phyloP scores from a whole-genome alignment of 345 rosid genomes.

The Tarenaya hassleriana region DNA sequence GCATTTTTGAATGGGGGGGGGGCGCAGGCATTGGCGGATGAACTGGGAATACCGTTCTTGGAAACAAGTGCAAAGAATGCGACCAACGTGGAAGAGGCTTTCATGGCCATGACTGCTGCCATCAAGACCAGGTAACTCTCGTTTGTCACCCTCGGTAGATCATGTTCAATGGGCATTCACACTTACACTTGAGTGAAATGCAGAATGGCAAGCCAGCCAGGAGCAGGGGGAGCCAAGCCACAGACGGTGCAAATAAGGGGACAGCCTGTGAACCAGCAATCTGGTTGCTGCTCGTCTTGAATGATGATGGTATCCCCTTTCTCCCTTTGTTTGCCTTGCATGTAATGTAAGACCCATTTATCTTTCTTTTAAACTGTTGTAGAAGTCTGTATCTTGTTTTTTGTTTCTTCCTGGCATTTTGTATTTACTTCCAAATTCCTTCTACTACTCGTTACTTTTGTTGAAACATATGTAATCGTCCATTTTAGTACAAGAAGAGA shows the following conservation, averaged over 20 bases:
- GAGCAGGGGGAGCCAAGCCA: slow-evolving; percentile 52
- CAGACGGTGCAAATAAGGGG: slow-evolving; percentile 71
- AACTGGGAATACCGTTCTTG: slow-evolving; percentile 77
- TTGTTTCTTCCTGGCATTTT: too few relatives aligned
- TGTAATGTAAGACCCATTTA: neutral
- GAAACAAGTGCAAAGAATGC: slow-evolving; percentile 77
- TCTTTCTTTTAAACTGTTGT: too few relatives aligned
- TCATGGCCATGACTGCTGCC: slow-evolving; percentile 79
- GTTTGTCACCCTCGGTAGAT: too few relatives aligned
- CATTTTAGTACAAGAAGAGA: too few relatives aligned
- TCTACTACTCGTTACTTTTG: too few relatives aligned
- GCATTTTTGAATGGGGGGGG: neutral
- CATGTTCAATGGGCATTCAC: too few relatives aligned
- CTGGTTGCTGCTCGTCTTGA: slow-evolving; percentile 73
- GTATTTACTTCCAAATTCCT: too few relatives aligned
- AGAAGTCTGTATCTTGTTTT: too few relatives aligned
- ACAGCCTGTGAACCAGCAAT: slow-evolving; percentile 68
- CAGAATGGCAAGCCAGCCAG: slow-evolving; percentile 82
- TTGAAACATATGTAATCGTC: too few relatives aligned
- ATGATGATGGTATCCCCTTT: too few relatives aligned
- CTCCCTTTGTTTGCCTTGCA: neutral
- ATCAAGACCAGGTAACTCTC: slow-evolving; percentile 52
- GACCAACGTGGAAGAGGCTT: slow-evolving; percentile 68
- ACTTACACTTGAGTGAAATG: too few relatives aligned
- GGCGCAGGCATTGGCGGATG: slow-evolving; percentile 68